Evolutionary conservation across 176 grass and related monocot species (phyloP).

Genomic region (Carex cristatella): DNA sequence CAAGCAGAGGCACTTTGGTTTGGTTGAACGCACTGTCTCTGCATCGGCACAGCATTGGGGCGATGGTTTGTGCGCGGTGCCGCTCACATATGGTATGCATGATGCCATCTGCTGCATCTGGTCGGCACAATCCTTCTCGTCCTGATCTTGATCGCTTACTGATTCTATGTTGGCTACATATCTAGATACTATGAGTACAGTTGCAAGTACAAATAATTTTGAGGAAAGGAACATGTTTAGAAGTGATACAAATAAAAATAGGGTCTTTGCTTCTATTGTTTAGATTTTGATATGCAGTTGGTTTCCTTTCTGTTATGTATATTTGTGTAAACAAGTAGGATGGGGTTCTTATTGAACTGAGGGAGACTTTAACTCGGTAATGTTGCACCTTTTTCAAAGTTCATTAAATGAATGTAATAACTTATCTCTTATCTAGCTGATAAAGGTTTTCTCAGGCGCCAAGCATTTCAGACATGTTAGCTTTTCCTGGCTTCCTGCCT

Average conservation of each 20-base stretch:
- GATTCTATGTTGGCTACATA: background rate
- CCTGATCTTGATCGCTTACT: background rate
- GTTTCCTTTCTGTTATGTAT: background rate
- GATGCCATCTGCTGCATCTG: conserved; percentile 34
- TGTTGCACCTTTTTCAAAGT: background rate
- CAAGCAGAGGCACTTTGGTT: conserved; percentile 35
- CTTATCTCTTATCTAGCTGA: background rate
- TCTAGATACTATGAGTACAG: background rate
- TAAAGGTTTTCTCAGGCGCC: background rate
- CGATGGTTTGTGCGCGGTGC: conserved; percentile 12
- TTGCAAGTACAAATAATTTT: background rate
- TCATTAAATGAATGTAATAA: conserved; percentile 1
- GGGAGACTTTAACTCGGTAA: background rate
- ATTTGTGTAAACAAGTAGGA: background rate
- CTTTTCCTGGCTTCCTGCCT: conserved; percentile 2
- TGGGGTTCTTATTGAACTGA: background rate
- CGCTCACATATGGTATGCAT: conserved; percentile 30
- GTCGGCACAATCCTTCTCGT: conserved; percentile 24
- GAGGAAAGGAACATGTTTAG: background rate
- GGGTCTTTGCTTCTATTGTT: background rate
- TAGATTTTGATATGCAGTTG: background rate
- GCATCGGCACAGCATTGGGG: conserved; percentile 29
- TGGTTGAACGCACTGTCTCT: conserved; percentile 17
- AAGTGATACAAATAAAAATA: background rate
- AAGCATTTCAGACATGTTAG: background rate